Percentiles rank a stretch among this genome's conserved stretches.
These are phyloP conservation scores for Termitomyces sp. DNA, from an alignment of 768 basidiomycete species.

Conservation along the genomic window DNA sequence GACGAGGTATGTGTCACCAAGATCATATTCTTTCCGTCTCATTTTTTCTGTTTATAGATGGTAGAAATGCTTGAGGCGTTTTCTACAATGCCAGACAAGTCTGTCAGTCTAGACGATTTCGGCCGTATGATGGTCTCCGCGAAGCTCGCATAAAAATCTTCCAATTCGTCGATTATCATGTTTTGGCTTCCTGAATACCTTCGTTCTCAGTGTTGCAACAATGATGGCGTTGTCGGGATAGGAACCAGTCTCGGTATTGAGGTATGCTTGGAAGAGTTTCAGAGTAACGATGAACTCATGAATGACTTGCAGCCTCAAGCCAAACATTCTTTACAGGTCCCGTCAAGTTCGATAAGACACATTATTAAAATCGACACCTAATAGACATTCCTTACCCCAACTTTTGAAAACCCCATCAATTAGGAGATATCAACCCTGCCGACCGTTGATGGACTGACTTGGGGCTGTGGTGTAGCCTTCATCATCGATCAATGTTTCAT, in stretches of 20 bases:
- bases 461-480: background rate
- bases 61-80: slow-evolving; percentile 78
- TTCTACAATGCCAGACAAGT: slow-evolving; percentile 63
- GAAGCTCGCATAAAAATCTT: slow-evolving; percentile 30
- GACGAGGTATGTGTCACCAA: slow-evolving; percentile 53
- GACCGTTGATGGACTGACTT: background rate
- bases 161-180: background rate
- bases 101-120: slow-evolving; percentile 66
- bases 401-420: background rate
- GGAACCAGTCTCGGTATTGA: background rate
- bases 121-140: slow-evolving; percentile 68
- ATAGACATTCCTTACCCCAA: too few species aligned
- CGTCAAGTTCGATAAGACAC: background rate
- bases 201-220: background rate
- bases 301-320: background rate
- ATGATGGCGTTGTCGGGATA: background rate
- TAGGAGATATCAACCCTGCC: background rate
- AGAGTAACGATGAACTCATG: too few species aligned
- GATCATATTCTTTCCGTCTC: background rate
- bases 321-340: background rate
- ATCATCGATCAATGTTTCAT: background rate
- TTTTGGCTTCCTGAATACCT: too few species aligned
- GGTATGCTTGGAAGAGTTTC: background rate
- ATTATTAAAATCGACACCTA: too few species aligned
- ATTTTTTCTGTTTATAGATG: slow-evolving; percentile 37